Conservation (phyloP, 2,329 filamentous ascomycete species). For the Cryoendolithus antarcticus region DNA sequence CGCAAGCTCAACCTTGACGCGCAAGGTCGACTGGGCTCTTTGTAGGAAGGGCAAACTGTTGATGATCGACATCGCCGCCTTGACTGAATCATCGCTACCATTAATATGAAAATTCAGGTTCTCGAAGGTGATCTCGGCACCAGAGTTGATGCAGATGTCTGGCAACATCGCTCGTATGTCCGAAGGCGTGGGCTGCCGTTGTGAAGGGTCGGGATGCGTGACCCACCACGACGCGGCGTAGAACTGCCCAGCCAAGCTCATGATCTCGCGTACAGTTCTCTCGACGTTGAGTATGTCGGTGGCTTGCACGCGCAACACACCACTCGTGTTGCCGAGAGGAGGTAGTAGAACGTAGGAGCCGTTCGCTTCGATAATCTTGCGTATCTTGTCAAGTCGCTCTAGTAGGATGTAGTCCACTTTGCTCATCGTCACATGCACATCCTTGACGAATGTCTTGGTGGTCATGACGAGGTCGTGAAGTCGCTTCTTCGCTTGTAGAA, state of each 20-base stretch:
- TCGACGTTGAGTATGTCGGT: conserved; percentile 89
- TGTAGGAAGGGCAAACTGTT: conserved; percentile 82
- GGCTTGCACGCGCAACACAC: conserved; percentile 78
- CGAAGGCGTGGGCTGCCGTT: conserved; percentile 47
- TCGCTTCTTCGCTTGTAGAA: conserved; percentile 79
- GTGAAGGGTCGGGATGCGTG: conserved; percentile 57
- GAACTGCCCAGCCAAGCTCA: conserved; percentile 91
- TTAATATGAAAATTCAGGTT: conserved; percentile 89
- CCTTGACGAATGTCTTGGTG: conserved; percentile 70
- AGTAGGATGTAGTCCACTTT: conserved; percentile 94
- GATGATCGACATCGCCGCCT: conserved; percentile 87
- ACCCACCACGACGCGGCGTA: conserved; percentile 97
- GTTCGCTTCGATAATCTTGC: conserved; percentile 94
- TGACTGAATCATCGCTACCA: conserved; percentile 91
- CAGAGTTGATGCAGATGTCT: conserved; percentile 92
- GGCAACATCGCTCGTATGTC: conserved; percentile 85
- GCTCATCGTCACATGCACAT: conserved; percentile 74
- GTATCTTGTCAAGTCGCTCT: conserved; percentile 85
- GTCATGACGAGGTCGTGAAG: conserved; percentile 72
- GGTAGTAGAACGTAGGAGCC: conserved; percentile 92
- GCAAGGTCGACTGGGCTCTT: conserved; percentile 79
- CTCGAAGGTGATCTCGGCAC: conserved; percentile 88
- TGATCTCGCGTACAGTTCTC: conserved; percentile 86
- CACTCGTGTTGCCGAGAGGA: conserved; percentile 71
- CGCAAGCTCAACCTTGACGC: conserved; percentile 95